These are phyloP conservation scores for Trichoderma aggressivum DNA, from an alignment of 2,329 filamentous ascomycete species.

Conservation along the genomic window DNA sequence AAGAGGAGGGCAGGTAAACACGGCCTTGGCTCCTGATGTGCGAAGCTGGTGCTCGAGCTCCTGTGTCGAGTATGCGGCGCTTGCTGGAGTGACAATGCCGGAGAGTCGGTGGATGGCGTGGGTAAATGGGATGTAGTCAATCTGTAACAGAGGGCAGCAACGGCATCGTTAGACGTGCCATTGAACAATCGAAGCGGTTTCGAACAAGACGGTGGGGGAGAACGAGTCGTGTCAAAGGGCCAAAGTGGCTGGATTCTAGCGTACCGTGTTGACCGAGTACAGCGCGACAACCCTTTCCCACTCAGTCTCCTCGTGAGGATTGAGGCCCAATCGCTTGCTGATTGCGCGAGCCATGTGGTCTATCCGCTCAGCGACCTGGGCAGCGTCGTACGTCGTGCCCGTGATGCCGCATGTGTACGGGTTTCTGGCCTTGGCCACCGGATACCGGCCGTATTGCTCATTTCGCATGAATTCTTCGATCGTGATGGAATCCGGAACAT, in stretches of 20 bases:
- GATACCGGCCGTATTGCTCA: conserved; percentile 64
- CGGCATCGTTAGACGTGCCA: neutral
- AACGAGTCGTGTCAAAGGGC: neutral
- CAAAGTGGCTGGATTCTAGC: conserved; percentile 23
- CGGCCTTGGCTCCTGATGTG: conserved; percentile 63
- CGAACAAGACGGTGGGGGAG: neutral
- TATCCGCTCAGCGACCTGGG: conserved; percentile 62
- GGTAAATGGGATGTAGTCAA: conserved; percentile 70
- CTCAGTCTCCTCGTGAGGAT: conserved; percentile 66
- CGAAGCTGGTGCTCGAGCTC: conserved; percentile 72
- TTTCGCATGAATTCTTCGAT: conserved; percentile 74
- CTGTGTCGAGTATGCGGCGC: conserved; percentile 66
- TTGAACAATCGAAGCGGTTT: neutral
- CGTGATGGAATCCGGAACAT: conserved; percentile 70
- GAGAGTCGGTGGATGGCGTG: conserved; percentile 73
- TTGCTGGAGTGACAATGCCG: conserved; percentile 72
- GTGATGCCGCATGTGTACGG: conserved; percentile 76
- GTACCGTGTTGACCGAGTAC: conserved; percentile 76
- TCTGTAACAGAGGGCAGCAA: conserved; percentile 39
- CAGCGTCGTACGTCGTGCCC: conserved; percentile 61
- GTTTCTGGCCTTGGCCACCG: conserved; percentile 60
- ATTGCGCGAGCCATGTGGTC: conserved; percentile 66
- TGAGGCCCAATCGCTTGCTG: conserved; percentile 67
- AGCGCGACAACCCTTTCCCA: conserved; percentile 78
- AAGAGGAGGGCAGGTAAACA: conserved; percentile 70